These are phyloP conservation scores for Tausonia pullulans DNA, from an alignment of 1,284 basidiomycete species.

Conservation along the genomic window DNA sequence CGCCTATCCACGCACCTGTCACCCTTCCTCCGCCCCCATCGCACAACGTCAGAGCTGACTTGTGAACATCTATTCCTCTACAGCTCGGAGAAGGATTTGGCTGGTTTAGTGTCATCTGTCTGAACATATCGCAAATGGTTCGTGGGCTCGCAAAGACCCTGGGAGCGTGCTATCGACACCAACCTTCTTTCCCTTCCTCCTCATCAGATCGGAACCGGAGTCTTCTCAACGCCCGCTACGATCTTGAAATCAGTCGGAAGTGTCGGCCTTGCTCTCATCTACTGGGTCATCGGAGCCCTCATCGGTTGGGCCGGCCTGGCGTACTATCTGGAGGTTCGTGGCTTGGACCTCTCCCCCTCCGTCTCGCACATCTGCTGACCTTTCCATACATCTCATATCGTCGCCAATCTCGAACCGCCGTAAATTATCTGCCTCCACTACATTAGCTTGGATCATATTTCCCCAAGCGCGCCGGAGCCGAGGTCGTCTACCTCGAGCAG, in stretches of 20 bases:
- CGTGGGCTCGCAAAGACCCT: background rate
- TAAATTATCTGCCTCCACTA: background rate
- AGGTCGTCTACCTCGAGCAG: conserved; percentile 27
- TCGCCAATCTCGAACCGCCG: background rate
- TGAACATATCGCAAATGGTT: conserved; percentile 21
- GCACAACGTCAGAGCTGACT: background rate
- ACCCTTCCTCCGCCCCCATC: conserved; percentile 17
- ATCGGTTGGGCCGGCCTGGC: conserved; percentile 23
- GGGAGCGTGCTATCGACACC: background rate
- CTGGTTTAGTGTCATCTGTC: conserved; percentile 18
- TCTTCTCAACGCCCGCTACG: conserved; percentile 21
- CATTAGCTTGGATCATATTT: conserved; percentile 20
- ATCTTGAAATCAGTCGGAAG: conserved; percentile 20
- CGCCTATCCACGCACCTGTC: background rate
- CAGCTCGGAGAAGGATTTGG: conserved; percentile 22
- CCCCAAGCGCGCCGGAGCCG: conserved; percentile 23
- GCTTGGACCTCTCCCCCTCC: background rate
- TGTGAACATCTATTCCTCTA: conserved; percentile 16
- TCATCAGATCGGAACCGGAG: conserved; percentile 22
- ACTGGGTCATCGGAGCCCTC: conserved; percentile 24
- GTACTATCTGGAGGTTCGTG: conserved; percentile 22
- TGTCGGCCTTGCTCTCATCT: conserved; percentile 22
- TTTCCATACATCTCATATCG: background rate
- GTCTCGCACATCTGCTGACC: background rate
- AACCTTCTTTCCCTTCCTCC: background rate